phyloP scores from a whole-genome alignment of 768 basidiomycete genomes.

The Sistotremastrum niveocremeum region DNA sequence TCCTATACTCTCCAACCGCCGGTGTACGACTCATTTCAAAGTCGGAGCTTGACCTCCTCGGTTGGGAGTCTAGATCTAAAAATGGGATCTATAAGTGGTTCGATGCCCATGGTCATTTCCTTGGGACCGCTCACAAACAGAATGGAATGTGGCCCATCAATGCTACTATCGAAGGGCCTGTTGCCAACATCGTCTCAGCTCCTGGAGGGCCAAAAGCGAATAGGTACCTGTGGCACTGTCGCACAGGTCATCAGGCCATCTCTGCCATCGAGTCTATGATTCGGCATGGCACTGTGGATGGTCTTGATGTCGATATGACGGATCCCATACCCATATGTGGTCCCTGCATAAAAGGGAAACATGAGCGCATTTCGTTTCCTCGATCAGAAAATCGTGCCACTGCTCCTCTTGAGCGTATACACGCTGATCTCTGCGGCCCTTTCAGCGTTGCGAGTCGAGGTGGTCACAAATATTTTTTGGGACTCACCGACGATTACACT shows the following conservation, averaged over 20 bases:
- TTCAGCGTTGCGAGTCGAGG: constrained; percentile 16
- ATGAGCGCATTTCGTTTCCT: constrained; percentile 18
- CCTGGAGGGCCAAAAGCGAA: no score
- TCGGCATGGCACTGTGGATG: constrained; percentile 17
- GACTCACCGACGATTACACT: constrained; percentile 18
- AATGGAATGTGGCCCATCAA: constrained; percentile 14
- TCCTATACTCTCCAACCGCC: constrained; percentile 12
- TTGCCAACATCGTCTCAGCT: neutral
- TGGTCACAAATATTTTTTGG: constrained; percentile 10
- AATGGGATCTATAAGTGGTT: constrained; percentile 8
- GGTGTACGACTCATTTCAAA: constrained; percentile 13
- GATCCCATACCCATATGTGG: constrained; percentile 16
- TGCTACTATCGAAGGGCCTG: constrained; percentile 3
- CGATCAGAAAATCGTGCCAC: constrained; percentile 12
- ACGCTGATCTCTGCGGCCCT: constrained; percentile 34
- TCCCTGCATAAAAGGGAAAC: constrained; percentile 31
- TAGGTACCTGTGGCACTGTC: neutral
- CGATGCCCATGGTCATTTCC: neutral
- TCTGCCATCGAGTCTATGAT: constrained; percentile 12
- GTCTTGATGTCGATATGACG: constrained; percentile 13
- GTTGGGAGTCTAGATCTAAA: constrained; percentile 6
- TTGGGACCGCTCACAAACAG: constrained; percentile 7
- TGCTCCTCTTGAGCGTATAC: constrained; percentile 22
- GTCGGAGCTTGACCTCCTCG: constrained; percentile 6
- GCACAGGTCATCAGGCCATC: constrained; percentile 7